phyloP scores from a whole-genome alignment of 2,329 filamentous ascomycete species.

The Hortaea werneckii region DNA sequence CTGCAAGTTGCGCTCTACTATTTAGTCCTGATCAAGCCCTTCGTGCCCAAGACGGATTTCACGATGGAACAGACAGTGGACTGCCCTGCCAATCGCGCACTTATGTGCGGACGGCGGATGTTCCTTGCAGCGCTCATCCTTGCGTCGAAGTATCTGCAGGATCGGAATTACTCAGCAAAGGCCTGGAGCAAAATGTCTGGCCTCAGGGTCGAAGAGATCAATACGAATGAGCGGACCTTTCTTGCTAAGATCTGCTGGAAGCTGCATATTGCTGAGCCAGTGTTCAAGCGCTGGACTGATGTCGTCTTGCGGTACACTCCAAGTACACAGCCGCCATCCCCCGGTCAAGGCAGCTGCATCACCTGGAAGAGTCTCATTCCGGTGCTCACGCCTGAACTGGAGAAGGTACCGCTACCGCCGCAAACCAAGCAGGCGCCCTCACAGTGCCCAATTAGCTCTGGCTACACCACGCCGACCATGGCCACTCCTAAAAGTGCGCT shows the following conservation, averaged over 20 bases:
- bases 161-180: slow-evolving; percentile 92
- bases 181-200: slow-evolving; percentile 99
- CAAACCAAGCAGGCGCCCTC: not conserved
- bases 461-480: slow-evolving; percentile 16
- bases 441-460: slow-evolving; percentile 7
- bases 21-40: slow-evolving; percentile 82
- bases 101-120: slow-evolving; percentile 96
- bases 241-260: slow-evolving; percentile 86
- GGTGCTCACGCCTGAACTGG: slow-evolving; percentile 47
- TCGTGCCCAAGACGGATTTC: slow-evolving; percentile 74
- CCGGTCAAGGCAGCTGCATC: slow-evolving; percentile 12
- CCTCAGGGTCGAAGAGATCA: slow-evolving; percentile 86
- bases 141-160: slow-evolving; percentile 95
- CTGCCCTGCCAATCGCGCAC: slow-evolving; percentile 60
- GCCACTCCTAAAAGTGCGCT: slow-evolving; percentile 14
- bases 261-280: slow-evolving; percentile 79
- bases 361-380: slow-evolving; percentile 43
- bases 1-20: slow-evolving; percentile 96
- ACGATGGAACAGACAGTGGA: slow-evolving; percentile 76
- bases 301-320: slow-evolving; percentile 80
- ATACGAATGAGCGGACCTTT: slow-evolving; percentile 91
- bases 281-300: slow-evolving; percentile 89
- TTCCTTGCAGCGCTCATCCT: slow-evolving; percentile 90
- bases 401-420: slow-evolving; percentile 27
- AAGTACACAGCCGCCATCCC: slow-evolving; percentile 24